Evolutionary conservation across 495 filamentous ascomycete genomes (phyloP), one percentile per base, ranked within the genome.

Genomic region (Aspergillus bridgeri): DNA sequence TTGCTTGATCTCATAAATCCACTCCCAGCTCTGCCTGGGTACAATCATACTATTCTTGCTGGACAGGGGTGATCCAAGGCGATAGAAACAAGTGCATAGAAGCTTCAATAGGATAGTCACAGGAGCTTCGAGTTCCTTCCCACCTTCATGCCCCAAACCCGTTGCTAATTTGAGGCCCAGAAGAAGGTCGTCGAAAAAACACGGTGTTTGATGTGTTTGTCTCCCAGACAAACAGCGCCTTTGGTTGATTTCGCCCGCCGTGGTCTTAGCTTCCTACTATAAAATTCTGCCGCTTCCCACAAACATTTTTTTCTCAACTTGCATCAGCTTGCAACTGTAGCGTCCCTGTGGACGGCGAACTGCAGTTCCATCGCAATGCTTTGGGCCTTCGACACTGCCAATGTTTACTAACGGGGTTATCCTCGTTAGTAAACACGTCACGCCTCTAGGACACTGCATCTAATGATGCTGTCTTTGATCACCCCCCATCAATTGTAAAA

Each of bases 291-390:
- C 58, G 49, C 53, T 29, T 69, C 60, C 77, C 77, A 69, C 81
- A 68, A 51, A 60, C 62, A 66, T 74, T 72, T 75, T 72, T 69
- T 65, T 55, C 48, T 60, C 57, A 55, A 52, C 61, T 59, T 54
- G 58, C 43, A 57, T 48, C 58, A 64, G 58, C 61, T 60, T 62
- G 60, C 56, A 57, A 51, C 63, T 56, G 56, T 51, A 66, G 58
- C 57, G n/a, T 49, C 54, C 23, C 48, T 42, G 48, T 25, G 11
- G 19, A 22, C 51, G 50, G 24, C 38, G n/a, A 18, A 66, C 52
- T 58, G 55, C 48, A 33, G 51, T 45, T 23, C 51, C 56, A 33
- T 23, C 58, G 24, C 29, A 53, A 56, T 24, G 27, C 50, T 22
- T 11, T 43, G 52, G 42, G 45, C 20, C 17, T 24, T 43, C 33